Conservation (phyloP, 139 green algal genomes). For the Micractinium conductrix region DNA sequence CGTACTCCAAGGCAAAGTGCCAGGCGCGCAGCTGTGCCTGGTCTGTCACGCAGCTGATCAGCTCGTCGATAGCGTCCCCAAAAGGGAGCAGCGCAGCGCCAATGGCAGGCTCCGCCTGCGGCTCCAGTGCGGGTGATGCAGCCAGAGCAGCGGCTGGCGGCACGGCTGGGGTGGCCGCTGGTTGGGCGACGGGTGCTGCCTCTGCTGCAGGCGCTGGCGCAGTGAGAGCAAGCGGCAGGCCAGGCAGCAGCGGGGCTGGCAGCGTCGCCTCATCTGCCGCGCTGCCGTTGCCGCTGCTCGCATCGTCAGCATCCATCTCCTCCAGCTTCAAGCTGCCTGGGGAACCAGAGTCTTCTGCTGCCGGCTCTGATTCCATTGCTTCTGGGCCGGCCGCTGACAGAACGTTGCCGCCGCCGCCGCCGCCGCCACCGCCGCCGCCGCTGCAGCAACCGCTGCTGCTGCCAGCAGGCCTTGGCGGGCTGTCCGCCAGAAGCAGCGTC, state of each 20-base stretch:
- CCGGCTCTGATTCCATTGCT: too few species aligned
- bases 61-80: background rate
- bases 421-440: background rate
- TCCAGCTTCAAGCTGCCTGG: background rate
- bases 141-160: background rate
- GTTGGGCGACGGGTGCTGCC: background rate
- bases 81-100: constrained; percentile 9
- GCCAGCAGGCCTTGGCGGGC: too few species aligned
- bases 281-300: background rate
- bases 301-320: too few species aligned
- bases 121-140: background rate
- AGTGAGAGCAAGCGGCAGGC: background rate
- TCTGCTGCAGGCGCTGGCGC: background rate
- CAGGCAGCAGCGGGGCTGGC: too few species aligned
- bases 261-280: background rate
- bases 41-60: background rate
- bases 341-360: background rate
- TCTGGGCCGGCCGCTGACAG: too few species aligned
- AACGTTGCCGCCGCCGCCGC: too few species aligned
- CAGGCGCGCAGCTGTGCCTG: constrained; percentile 4
- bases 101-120: constrained; percentile 3
- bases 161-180: background rate
- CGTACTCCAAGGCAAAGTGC: constrained; percentile 25
- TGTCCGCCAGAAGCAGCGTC: background rate
- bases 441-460: background rate